Base-by-base conservation (phyloP, 306 rosid species). In the Pyrus communis region DNA sequence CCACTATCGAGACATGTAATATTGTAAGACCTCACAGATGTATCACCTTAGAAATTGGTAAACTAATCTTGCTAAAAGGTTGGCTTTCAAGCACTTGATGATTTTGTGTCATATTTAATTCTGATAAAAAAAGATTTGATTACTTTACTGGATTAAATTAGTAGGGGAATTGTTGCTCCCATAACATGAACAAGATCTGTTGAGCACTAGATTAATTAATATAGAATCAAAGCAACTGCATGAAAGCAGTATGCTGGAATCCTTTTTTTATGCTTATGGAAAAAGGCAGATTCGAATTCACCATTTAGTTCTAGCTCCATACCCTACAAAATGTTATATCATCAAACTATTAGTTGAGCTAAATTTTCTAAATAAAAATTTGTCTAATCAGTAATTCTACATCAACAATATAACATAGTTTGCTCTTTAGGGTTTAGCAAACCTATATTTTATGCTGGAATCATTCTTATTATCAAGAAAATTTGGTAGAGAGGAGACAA, bases 161-260 rank as follows among this genome's bases (percentile, higher is more conserved):
- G 76, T 18, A 27, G 58, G 61, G 58, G 52, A 81, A 51, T 75
- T 19, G 35, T 27, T 75, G 80, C 80, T 81, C 68, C 84, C 77
- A 64, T 64, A 63, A 63, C 84, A 76, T 81, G 69, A 75, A 81
- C 80, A 75, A 70, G 68, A 63, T 64, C 61, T 42, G 70, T 63
- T 75, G 80, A 23, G 69, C 67, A 31, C 35, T 15, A 46, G 60
- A 67, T 45, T 73, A 46, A 21, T 57, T 73, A 59, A 21, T 57
- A 40, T 3, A 63, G 57, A 42, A 19, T 35, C 67, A 22, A 80
- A 45, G 22, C 43, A 74, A 57, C 27, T 67, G 65, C 70, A 27
- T 67, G 22, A 68, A 65, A 49, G 72, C 75, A 27, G 42, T 52
- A 38, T 66, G 63, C 52, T 17, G 10, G 28, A 45, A 15, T 52